Evolutionary conservation across 2,329 filamentous ascomycete genomes (phyloP).

Genomic region (Periconia macrospinosa): DNA sequence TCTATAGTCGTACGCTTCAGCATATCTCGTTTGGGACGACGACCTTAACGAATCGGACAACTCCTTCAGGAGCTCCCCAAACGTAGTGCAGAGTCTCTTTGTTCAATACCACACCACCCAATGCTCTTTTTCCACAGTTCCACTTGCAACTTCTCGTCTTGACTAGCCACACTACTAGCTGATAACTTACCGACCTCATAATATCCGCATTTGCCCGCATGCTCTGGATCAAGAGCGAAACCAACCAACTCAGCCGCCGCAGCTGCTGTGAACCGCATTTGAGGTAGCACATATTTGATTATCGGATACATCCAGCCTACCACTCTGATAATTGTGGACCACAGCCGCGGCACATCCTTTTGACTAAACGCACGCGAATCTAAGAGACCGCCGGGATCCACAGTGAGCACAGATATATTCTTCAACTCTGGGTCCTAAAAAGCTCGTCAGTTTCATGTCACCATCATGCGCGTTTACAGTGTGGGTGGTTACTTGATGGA

Average conservation of each 20-base stretch:
- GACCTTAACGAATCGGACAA: no score
- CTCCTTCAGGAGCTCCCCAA: not conserved
- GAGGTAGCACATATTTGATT: slow-evolving; percentile 28
- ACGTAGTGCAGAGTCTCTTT: slow-evolving; percentile 8
- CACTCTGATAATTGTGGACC: slow-evolving; percentile 28
- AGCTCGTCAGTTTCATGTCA: not conserved
- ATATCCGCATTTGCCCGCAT: slow-evolving; percentile 39
- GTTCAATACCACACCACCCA: slow-evolving; percentile 30
- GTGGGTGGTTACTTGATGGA: slow-evolving; percentile 27
- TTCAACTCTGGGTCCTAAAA: slow-evolving; percentile 24
- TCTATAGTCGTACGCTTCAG: no score
- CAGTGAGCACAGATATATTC: slow-evolving; percentile 32
- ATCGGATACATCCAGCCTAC: slow-evolving; percentile 32
- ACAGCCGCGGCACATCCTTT: slow-evolving; percentile 31
- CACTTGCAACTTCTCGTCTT: slow-evolving; percentile 32
- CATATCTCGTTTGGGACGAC: no score
- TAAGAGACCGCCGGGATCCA: slow-evolving; percentile 38
- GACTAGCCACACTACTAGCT: slow-evolving; percentile 34
- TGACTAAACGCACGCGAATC: slow-evolving; percentile 42
- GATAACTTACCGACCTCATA: slow-evolving; percentile 34
- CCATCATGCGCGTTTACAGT: no score
- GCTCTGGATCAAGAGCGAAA: slow-evolving; percentile 25
- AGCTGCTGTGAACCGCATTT: slow-evolving; percentile 30
- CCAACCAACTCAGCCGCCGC: slow-evolving; percentile 37
- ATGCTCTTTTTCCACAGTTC: slow-evolving; percentile 39